These are phyloP conservation scores for Cudoniella acicularis DNA, from an alignment of 495 filamentous ascomycete genomes.

Conservation along the genomic window DNA sequence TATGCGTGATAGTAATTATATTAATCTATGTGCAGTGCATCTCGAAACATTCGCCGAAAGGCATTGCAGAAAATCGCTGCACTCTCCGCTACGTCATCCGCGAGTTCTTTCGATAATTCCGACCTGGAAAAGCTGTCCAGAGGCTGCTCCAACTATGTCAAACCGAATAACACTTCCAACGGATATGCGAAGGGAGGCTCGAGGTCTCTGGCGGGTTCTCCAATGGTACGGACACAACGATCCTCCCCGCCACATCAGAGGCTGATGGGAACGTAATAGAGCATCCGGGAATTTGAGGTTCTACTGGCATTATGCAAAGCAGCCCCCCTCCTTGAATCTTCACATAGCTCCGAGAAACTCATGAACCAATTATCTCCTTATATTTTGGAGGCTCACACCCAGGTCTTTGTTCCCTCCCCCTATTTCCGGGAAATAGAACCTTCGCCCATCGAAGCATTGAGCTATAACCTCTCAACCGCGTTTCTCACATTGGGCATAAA, in stretches of 20 bases:
- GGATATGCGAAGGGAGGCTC: conserved; percentile 7
- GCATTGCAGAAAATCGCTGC: conserved; percentile 71
- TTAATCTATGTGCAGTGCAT: conserved; percentile 14
- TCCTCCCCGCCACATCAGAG: background rate
- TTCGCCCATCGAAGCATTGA: conserved; percentile 85
- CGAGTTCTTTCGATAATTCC: conserved; percentile 50
- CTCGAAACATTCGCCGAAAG: conserved; percentile 49
- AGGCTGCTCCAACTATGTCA: conserved; percentile 43
- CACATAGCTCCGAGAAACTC: conserved; percentile 69
- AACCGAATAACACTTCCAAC: conserved; percentile 17
- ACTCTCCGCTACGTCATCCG: conserved; percentile 50
- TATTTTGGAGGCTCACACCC: conserved; percentile 74
- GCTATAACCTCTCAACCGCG: conserved; percentile 71
- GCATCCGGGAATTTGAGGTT: conserved; percentile 80
- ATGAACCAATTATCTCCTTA: conserved; percentile 73
- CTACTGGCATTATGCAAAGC: conserved; percentile 86
- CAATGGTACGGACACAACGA: conserved; percentile 42
- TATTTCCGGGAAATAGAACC: conserved; percentile 78
- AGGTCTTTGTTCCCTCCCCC: conserved; percentile 73
- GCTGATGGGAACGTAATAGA: conserved; percentile 32
- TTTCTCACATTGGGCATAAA: conserved; percentile 72
- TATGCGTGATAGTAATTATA: background rate
- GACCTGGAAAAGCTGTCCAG: conserved; percentile 61
- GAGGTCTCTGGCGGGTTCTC: conserved; percentile 36
- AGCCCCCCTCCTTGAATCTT: conserved; percentile 62